Evolutionary conservation across 371 early-diverging fungal genomes (phyloP), one percentile per base, ranked within the genome.

Genomic region (Entomophthora muscae): DNA sequence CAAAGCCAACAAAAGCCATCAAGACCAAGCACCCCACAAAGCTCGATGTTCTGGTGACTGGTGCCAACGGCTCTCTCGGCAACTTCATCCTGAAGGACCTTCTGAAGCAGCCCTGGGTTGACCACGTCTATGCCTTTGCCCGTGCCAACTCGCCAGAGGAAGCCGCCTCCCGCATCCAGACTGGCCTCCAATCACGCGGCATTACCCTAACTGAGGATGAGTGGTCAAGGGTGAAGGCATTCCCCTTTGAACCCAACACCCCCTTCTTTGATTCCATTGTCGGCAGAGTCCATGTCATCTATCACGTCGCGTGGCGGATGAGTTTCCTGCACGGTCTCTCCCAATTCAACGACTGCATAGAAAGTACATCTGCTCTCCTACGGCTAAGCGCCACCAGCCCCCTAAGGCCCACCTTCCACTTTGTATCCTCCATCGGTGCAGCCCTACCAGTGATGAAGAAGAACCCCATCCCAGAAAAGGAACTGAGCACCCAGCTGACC

Each of bases 241-340:
- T 68, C 3, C 42, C 42, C 10, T 42, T 10, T 17, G 57, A 63
- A 32, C 28, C 70, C 7, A 52, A 52, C 29, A 66, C 70, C 0
- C 64, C 56, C 1, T 58, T 64, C 0, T 64, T 74, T 0, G 75
- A 42, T 42, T n/a, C n/a, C n/a, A 65, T 57, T 0, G 59, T 64
- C 0, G 63, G 73, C 0, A 73, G 17, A 10, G 17, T 42, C 42
- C 42, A 42, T 17, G 17, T 42, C 30, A 57, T 64, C 58, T 31
- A 57, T 31, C 65, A 64, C 53, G 21, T 24, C 17, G 65, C 58
- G 3, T 64, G 65, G 65, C 57, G 32, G 21, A 56, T 64, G 58
- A 27, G 56, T 52, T 64, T 64, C 65, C 27, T 53, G 21, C 22
- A 23, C 2, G 21, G 24, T 22, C 52, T 64, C 12, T 22, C n/a